These are phyloP conservation scores for Neoboletus subvelutipes DNA, from an alignment of 768 basidiomycete genomes.

Conservation along the genomic window DNA sequence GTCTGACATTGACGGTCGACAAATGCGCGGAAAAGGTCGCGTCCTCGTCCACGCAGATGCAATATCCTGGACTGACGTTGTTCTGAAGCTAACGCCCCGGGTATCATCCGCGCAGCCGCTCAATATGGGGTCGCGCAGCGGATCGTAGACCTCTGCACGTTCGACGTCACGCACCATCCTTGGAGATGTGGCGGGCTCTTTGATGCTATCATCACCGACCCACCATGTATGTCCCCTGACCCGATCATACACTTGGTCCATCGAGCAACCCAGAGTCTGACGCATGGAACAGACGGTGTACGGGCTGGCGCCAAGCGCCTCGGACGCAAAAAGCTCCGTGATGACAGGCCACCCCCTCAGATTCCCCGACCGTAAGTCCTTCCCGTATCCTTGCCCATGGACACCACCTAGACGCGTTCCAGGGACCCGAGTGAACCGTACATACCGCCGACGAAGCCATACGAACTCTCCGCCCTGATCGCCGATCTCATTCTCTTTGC, in stretches of 20 bases:
- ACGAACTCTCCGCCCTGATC: conserved; percentile 84
- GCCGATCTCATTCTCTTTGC: conserved; percentile 79
- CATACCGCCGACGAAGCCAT: conserved; percentile 87
- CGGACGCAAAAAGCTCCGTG: conserved; percentile 57
- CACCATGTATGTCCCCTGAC: conserved; percentile 66
- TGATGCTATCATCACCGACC: conserved; percentile 93
- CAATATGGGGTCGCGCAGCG: conserved; percentile 78
- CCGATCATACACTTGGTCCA: not conserved
- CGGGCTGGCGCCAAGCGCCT: conserved; percentile 84
- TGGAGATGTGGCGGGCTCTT: conserved; percentile 88
- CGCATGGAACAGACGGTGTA: conserved; percentile 71
- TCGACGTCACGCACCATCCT: conserved; percentile 89
- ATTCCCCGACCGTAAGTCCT: conserved; percentile 45
- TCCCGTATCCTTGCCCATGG: not conserved
- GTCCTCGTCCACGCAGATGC: not conserved
- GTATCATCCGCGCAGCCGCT: conserved; percentile 74
- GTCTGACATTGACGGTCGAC: conserved; percentile 95
- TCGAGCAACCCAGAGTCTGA: not conserved
- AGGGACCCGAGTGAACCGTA: conserved; percentile 61
- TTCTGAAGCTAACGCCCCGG: conserved; percentile 47
- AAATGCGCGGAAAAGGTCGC: conserved; percentile 91
- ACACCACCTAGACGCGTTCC: not conserved
- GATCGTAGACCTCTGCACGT: conserved; percentile 84
- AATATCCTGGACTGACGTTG: not conserved
- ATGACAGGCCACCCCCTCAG: conserved; percentile 28